A percentile compares a stretch with the other conserved stretches of the same genome.
These are phyloP conservation scores for Eucalyptus decipiens DNA, from an alignment of 345 rosid species.

Conservation along the genomic window DNA sequence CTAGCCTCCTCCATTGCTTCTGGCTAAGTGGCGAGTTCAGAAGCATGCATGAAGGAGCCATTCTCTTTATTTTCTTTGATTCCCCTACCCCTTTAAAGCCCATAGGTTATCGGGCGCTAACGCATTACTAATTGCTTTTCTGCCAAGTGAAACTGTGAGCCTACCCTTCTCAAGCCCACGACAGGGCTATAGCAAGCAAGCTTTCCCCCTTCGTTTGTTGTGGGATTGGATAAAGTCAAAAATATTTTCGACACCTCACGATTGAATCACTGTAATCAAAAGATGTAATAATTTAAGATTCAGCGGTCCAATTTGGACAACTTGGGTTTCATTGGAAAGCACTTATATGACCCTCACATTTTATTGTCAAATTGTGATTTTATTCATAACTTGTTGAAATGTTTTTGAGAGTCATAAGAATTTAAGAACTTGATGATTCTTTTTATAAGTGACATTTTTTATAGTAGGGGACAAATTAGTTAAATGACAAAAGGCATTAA, in stretches of 20 bases:
- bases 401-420: neutral
- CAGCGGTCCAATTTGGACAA: neutral
- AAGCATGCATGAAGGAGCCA: neutral
- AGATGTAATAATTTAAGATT: neutral
- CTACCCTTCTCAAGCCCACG: neutral
- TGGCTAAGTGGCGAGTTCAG: neutral
- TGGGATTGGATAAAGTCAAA: neutral
- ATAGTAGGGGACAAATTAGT: neutral
- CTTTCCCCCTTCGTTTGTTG: neutral
- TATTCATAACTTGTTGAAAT: no score
- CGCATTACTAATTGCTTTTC: neutral
- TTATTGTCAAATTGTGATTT: neutral
- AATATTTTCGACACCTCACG: neutral
- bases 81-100: neutral
- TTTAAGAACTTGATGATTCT: neutral
- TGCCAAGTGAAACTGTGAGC: neutral
- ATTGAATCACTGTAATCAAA: neutral
- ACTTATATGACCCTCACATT: neutral
- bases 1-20: neutral
- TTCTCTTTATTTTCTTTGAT: neutral
- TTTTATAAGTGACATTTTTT: no score
- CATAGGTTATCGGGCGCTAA: neutral
- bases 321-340: neutral
- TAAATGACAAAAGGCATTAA: neutral
- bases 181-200: neutral